Conservation (phyloP, 257 asterid species). For the Verbena officinalis region DNA sequence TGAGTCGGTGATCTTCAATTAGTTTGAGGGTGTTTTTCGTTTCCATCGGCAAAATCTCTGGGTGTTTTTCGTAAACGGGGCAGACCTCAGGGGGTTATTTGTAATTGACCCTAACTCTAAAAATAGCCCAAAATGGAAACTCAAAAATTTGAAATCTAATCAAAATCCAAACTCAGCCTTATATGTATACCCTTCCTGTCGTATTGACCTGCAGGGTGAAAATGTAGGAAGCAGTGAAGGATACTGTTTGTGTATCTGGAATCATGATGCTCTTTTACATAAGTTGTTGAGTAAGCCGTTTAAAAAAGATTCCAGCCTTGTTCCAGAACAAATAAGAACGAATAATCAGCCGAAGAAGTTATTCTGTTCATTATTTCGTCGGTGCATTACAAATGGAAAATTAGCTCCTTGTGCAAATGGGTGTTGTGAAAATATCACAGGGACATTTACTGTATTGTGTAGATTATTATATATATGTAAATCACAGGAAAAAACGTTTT, state of each 20-base stretch:
- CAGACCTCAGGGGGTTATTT: no score
- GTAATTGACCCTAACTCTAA: no score
- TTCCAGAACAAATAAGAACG: conserved; percentile 25
- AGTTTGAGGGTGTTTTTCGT: background rate
- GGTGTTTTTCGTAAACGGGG: no score
- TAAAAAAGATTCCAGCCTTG: conserved; percentile 35
- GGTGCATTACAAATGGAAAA: conserved; percentile 25
- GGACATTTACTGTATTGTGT: no score
- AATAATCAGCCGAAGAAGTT: conserved; percentile 32
- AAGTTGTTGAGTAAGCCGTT: background rate
- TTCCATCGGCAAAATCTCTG: no score
- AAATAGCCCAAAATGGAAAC: no score
- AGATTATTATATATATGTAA: conserved; percentile 22
- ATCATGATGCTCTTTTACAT: conserved; percentile 33
- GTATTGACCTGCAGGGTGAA: conserved; percentile 25
- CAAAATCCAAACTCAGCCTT: no score
- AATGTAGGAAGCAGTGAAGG: conserved; percentile 30
- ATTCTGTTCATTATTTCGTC: conserved; percentile 28
- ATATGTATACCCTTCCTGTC: no score
- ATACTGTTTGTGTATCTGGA: conserved; percentile 32
- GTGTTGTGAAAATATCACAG: conserved; percentile 4
- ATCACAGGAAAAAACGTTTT: conserved; percentile 30
- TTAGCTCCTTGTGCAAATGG: conserved; percentile 33
- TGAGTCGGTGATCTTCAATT: background rate
- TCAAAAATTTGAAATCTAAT: no score